Evolutionary conservation across 192 early-diverging fungal species (phyloP).

Genomic region (Umbelopsis sp.): DNA sequence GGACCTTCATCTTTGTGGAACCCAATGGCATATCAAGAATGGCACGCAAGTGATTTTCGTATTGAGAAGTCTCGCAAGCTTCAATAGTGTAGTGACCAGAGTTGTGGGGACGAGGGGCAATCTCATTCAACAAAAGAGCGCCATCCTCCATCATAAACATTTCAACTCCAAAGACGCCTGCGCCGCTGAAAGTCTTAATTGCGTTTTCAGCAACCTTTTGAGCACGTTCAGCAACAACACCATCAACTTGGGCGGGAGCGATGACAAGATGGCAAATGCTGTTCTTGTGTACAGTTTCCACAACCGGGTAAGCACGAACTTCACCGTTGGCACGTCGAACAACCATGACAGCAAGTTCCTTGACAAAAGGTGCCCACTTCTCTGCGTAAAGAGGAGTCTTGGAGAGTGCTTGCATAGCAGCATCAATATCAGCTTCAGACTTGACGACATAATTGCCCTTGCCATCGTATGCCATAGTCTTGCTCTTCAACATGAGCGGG

Average conservation of each 20-base stretch:
- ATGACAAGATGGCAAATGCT: conserved; percentile 96
- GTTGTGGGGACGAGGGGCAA: conserved; percentile 98
- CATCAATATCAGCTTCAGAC: conserved; percentile 65
- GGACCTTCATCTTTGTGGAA: conserved; percentile 84
- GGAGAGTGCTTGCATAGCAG: conserved; percentile 63
- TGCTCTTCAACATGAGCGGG: conserved; percentile 96
- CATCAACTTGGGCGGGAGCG: conserved; percentile 95
- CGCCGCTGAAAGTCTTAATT: conserved; percentile 75
- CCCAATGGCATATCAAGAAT: conserved; percentile 92
- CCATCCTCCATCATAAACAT: conserved; percentile 94
- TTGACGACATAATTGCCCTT: conserved; percentile 92
- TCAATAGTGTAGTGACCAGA: conserved; percentile 99
- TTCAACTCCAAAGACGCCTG: conserved; percentile 97
- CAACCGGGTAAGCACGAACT: conserved; percentile 87
- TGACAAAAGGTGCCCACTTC: conserved; percentile 89
- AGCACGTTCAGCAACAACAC: conserved; percentile 69
- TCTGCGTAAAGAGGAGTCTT: conserved; percentile 86
- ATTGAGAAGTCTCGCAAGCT: conserved; percentile 96
- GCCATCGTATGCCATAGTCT: conserved; percentile 94
- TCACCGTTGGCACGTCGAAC: conserved; percentile 77
- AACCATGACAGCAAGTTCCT: conserved; percentile 98
- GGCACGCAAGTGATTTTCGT: conserved; percentile 91
- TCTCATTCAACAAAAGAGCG: conserved; percentile 91
- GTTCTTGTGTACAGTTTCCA: conserved; percentile 97
- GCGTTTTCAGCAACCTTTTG: conserved; percentile 85